Conservation (phyloP, 2,329 filamentous ascomycete genomes). For the Colletotrichum lupini region DNA sequence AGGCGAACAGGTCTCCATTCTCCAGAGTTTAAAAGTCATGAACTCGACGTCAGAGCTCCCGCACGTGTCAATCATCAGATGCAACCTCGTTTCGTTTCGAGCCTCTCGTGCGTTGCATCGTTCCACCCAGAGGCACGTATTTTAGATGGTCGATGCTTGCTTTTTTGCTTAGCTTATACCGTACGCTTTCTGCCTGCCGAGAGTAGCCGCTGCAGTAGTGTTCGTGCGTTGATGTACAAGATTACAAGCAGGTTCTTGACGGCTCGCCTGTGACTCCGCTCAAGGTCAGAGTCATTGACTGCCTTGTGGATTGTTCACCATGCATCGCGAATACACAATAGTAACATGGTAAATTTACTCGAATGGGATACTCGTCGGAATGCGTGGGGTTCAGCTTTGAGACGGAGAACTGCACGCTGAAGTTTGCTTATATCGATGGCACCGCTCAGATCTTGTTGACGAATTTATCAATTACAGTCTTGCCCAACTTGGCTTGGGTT, state of each 20-base stretch:
- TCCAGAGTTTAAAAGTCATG: constrained; percentile 6
- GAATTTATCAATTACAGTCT: neutral
- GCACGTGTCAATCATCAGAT: constrained; percentile 31
- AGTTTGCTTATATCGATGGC: neutral
- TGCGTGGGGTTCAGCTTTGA: neutral
- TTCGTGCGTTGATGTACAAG: neutral
- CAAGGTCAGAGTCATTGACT: neutral
- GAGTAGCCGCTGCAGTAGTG: neutral
- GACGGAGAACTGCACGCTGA: neutral
- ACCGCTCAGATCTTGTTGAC: neutral
- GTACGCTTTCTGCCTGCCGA: neutral
- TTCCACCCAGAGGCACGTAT: neutral
- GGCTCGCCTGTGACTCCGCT: neutral
- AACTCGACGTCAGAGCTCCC: constrained; percentile 14
- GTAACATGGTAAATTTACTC: neutral
- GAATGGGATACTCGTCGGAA: neutral
- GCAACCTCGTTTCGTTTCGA: constrained; percentile 15
- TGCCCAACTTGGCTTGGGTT: neutral
- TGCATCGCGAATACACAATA: neutral
- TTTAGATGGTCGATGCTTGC: neutral
- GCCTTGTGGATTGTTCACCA: neutral
- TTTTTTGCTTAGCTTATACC: neutral
- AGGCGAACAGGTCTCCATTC: constrained; percentile 23
- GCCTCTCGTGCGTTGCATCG: neutral
- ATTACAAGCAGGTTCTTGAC: no score